These are phyloP conservation scores for Saksenaea vasiformis DNA, from an alignment of 371 early-diverging fungal genomes.

Conservation along the genomic window DNA sequence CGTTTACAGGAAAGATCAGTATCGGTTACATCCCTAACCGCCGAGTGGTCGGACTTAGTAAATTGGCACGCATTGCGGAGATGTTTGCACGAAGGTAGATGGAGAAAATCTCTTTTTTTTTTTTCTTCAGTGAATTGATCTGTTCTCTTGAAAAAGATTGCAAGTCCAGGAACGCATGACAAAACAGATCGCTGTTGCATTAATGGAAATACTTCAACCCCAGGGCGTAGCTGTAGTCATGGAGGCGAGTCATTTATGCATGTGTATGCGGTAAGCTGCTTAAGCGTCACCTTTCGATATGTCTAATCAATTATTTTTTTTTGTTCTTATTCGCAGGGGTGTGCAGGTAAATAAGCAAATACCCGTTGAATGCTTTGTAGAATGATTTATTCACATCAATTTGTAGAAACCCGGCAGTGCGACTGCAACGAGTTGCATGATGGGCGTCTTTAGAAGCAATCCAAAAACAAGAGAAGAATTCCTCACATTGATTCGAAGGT, in stretches of 20 bases:
- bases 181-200: slow-evolving; percentile 91
- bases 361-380: neutral
- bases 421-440: slow-evolving; percentile 95
- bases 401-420: slow-evolving; percentile 91
- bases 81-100: slow-evolving; percentile 83
- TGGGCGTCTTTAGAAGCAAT: slow-evolving; percentile 91
- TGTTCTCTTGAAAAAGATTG: slow-evolving; percentile 55
- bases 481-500: slow-evolving; percentile 70
- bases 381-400: neutral
- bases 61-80: slow-evolving; percentile 97
- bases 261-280: slow-evolving; percentile 39
- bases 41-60: slow-evolving; percentile 94
- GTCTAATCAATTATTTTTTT: slow-evolving; percentile 7
- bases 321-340: slow-evolving; percentile 29
- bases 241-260: slow-evolving; percentile 81
- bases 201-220: slow-evolving; percentile 91
- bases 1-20: slow-evolving; percentile 93
- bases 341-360: slow-evolving; percentile 35
- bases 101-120: neutral
- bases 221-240: slow-evolving; percentile 98
- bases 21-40: slow-evolving; percentile 97
- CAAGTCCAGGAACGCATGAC: slow-evolving; percentile 98
- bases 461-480: slow-evolving; percentile 97
- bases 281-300: neutral
- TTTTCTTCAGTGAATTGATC: neutral